phyloP scores from a whole-genome alignment of 495 filamentous ascomycete genomes.

The Trichocladium antarcticum region DNA sequence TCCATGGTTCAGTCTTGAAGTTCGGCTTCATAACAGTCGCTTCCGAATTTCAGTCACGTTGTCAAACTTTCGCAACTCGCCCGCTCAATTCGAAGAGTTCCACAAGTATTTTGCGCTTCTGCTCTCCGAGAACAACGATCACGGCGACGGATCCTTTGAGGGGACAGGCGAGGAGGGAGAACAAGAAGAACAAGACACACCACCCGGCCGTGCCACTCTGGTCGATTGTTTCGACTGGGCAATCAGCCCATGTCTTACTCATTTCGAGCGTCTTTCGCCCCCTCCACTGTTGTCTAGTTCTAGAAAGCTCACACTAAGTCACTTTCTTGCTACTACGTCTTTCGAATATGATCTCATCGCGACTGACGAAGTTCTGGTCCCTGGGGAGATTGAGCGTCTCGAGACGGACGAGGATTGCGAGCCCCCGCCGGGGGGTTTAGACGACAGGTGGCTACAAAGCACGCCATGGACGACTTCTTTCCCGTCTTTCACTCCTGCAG shows the following conservation, averaged over 20 bases:
- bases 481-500: neutral
- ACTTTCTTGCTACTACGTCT: neutral
- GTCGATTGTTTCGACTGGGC: constrained; percentile 2
- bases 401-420: neutral
- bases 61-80: neutral
- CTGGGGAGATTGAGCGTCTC: neutral
- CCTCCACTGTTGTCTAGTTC: neutral
- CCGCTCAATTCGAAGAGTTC: neutral
- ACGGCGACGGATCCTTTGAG: neutral
- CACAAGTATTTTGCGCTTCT: neutral
- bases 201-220: neutral
- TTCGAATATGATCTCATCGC: constrained; percentile 1
- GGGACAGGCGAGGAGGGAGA: neutral
- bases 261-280: neutral
- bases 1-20: neutral
- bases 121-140: neutral
- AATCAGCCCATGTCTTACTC: neutral
- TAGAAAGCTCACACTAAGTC: neutral
- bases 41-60: neutral
- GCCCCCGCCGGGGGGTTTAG: neutral
- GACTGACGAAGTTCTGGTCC: neutral
- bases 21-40: neutral
- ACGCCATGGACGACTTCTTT: neutral
- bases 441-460: too few relatives aligned
- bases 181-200: neutral